phyloP scores from a whole-genome alignment of 78 protist genomes.

The slime mould (Dictyostelium discoideum) region dicty_2.7 NC_007088.5:3469001-3469500 shows the following conservation, averaged over 20 bases:
- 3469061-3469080: background rate
- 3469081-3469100: background rate
- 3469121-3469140: too few species aligned
- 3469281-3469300: background rate
- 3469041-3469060: background rate
- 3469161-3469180: background rate
- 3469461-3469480: conserved; percentile 29
- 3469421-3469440: conserved; percentile 73
- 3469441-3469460: conserved; percentile 73
- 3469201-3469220: background rate
- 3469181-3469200: background rate
- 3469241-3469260: background rate
- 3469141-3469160: background rate
- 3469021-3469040: too few species aligned
- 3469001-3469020: too few species aligned
- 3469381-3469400: background rate
- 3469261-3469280: background rate
- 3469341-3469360: background rate
- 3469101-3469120: background rate
- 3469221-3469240: too few species aligned
- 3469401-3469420: conserved; percentile 64
- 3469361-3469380: too few species aligned
- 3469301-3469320: background rate
- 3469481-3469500: conserved; percentile 13
- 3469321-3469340: background rate